Evolutionary conservation across 345 rosid species (phyloP), one percentile per base, ranked within the genome.

Genomic region (Murraya paniculata): DNA sequence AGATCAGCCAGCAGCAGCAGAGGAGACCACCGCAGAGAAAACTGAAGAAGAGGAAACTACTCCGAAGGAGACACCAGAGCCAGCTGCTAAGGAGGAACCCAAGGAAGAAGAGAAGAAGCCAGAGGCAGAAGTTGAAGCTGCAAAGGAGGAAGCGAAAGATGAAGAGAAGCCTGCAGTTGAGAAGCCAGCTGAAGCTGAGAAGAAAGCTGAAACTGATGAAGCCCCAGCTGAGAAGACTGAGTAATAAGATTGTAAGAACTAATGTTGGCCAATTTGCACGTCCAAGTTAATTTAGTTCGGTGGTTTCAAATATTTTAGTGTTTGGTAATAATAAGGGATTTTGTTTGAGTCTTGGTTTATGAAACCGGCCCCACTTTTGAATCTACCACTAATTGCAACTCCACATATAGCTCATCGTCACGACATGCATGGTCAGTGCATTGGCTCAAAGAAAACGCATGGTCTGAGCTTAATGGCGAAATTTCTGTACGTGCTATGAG

Each of bases 221-320:
- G 83, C 62, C 59, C 62, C 81, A 76, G 82, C 58, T 56, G 83
- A 82, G 76, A 81, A 77, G 68, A 38, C 77, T 0, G 89, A 85
- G 83, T 82, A 67, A 69, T 19, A 14, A 67, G 7, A 16, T 27
- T 50, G 39, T 22, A 6, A 58, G 73, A 8, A 30, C 11, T 53
- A 53, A 53, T 53, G 57, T 0, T 16, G 57, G 22, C 57, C 22
- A 53, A 53, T 65, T 81, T 75, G 84, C 79, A 57, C 73, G 81
- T 68, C 65, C 14, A 27, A 70, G 22, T 53, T 4, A 53, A 19
- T 18, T 53, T 16, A 74, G 57, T 28, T 59, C 76, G 16, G 6
- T 74, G 69, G 57, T 36, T 62, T 21, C 3, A 9, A 53, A 11
- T 27, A 60, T 25, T 24, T 60, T 27, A 55, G 61, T 6, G 25